A percentile compares a stretch with the other conserved stretches of the same genome.
phyloP scores from a whole-genome alignment of 805 yeast species.

The Saturnispora dispora region DNA sequence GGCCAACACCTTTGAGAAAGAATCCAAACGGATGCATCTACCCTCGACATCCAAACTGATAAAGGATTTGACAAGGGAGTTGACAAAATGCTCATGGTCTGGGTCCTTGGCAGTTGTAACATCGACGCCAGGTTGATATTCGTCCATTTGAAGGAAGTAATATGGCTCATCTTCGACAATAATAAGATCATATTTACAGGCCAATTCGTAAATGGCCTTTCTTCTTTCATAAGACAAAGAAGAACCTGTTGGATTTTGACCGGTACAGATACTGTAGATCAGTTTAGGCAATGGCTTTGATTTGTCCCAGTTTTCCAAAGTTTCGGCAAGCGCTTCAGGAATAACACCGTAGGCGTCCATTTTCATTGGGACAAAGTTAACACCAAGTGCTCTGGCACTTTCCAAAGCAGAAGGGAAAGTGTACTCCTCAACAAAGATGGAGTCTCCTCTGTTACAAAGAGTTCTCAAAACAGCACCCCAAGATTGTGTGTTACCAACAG shows the following conservation, averaged over 20 bases:
- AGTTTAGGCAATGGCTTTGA: conserved; percentile 62
- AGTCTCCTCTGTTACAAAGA: conserved; percentile 48
- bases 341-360: conserved; percentile 60
- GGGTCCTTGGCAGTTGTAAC: conserved; percentile 20
- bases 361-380: conserved; percentile 53
- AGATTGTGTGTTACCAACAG: conserved; percentile 85
- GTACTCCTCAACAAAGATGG: conserved; percentile 67
- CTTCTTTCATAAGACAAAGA: conserved; percentile 73
- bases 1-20: conserved; percentile 84
- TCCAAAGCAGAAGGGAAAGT: conserved; percentile 69
- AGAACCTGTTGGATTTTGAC: conserved; percentile 97
- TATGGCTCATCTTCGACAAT: conserved; percentile 96
- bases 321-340: conserved; percentile 45
- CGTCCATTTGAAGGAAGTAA: conserved; percentile 90
- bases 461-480: conserved; percentile 79
- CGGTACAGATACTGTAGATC: conserved; percentile 87
- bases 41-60: conserved; percentile 75
- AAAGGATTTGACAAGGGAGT: conserved; percentile 66
- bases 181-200: conserved; percentile 77
- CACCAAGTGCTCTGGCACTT: conserved; percentile 53
- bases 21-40: conserved; percentile 80
- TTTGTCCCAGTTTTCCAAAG: conserved; percentile 52
- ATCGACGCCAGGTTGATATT: conserved; percentile 45
- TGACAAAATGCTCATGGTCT: conserved; percentile 56
- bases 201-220: conserved; percentile 60